Percentiles rank a stretch among this genome's conserved stretches.
phyloP scores from a whole-genome alignment of 805 yeast genomes.

The Candida hungchunana region DNA sequence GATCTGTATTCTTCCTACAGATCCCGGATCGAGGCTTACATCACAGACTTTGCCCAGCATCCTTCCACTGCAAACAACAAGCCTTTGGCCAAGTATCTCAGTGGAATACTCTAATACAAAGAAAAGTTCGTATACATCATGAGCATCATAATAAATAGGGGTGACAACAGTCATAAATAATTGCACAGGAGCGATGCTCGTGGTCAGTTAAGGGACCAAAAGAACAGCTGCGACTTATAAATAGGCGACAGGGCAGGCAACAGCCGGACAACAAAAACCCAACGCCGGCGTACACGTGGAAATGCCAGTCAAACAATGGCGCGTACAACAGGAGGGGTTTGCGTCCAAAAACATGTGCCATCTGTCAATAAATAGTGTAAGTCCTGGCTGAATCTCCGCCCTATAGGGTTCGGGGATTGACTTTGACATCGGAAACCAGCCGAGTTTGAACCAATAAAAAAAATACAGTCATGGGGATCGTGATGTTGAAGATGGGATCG shows the following conservation, averaged over 20 bases:
- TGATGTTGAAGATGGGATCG: too few relatives aligned
- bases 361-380: constrained; percentile 8
- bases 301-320: too few relatives aligned
- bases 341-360: not conserved
- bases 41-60: constrained; percentile 9
- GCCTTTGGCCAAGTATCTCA: constrained; percentile 11
- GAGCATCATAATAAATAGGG: constrained; percentile 5
- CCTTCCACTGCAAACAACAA: constrained; percentile 7
- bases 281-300: too few relatives aligned
- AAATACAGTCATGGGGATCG: not conserved
- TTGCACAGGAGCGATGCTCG: not conserved
- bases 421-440: constrained; percentile 1
- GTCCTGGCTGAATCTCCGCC: constrained; percentile 12
- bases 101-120: not conserved
- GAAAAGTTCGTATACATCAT: too few relatives aligned
- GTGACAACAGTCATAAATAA: not conserved
- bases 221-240: constrained; percentile 2
- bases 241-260: constrained; percentile 1
- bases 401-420: constrained; percentile 13
- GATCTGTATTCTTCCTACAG: not conserved
- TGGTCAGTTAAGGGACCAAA: too few relatives aligned
- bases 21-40: not conserved
- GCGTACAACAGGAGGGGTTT: constrained; percentile 1
- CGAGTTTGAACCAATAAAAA: constrained; percentile 1
- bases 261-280: not conserved